Base-by-base conservation (phyloP, 169 alveolate genomes). In the Sarcocystis neurona region DNA sequence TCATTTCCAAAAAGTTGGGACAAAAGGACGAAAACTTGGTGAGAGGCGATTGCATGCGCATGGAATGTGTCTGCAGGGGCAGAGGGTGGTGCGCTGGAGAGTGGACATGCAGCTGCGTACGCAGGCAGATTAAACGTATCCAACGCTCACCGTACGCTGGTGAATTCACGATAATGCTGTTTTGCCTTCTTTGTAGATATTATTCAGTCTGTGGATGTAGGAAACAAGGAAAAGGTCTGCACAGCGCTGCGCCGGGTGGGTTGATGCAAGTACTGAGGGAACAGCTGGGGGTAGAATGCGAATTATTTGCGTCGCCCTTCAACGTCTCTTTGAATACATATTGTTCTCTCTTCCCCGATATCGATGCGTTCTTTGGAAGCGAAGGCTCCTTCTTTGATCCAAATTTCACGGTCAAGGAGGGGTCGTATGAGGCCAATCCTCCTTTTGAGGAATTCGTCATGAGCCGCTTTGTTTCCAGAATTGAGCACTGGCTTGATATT, bases 381-480 rank as follows among this genome's bases (percentile, higher is more conserved):
- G 20, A 43, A n/a, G 90, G 90, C 0, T 66, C 85, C 27, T 85
- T 85, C 84, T 85, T 85, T n/a, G 90, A 58, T 39, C 47, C 79
- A 39, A 18, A 30, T 4, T 50, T 85, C 4, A 18, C 56, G 12
- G 39, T 68, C 30, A 10, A 18, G 48, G 79, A 58, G 82, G 90
- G 90, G 32, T 85, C 90, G 50, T 85, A 37, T n/a, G 90, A 85
- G 50, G 90, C 84, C 18, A 85, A 85, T 43, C 90, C 90, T 4
- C 90, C 90, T 10, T 85, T 66, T 43, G 90, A 85, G 50, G 90
- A 85, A 50, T 44, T 85, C 27, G 30, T 70, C 37, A 85, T 85
- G 79, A 56, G 56, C 8, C 85, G 84, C 47, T 60, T 70, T 50
- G 90, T 60, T 32, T 3, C 32, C 50, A 66, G 87, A 10, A 0